Conservation (phyloP, 495 filamentous ascomycete species). For the Aspergillus ostianus region DNA sequence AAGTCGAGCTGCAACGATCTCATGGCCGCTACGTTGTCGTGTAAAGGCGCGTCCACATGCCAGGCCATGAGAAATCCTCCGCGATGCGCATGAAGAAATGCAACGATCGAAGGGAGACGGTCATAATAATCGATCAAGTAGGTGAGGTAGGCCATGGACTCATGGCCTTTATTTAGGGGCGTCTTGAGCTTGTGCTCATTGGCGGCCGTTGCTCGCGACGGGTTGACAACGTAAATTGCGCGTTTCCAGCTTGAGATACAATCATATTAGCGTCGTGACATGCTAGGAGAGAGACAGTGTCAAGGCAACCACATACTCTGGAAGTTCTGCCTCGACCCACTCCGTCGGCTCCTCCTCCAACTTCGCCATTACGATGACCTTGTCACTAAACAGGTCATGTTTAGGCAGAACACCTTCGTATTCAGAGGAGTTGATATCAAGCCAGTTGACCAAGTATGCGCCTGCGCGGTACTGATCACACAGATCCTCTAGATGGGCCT, state of each 20-base stretch:
- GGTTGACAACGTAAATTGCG: slow-evolving; percentile 66
- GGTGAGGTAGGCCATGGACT: slow-evolving; percentile 71
- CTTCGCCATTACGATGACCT: slow-evolving; percentile 59
- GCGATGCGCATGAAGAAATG: slow-evolving; percentile 69
- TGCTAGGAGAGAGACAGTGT: not conserved
- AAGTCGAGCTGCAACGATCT: slow-evolving; percentile 49
- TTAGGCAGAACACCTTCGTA: slow-evolving; percentile 9
- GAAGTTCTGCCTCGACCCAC: slow-evolving; percentile 60
- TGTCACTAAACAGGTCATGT: slow-evolving; percentile 28
- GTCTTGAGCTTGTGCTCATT: slow-evolving; percentile 36
- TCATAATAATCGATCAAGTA: slow-evolving; percentile 74
- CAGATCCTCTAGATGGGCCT: slow-evolving; percentile 37
- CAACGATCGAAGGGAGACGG: slow-evolving; percentile 60
- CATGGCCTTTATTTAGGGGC: slow-evolving; percentile 67
- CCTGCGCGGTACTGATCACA: slow-evolving; percentile 46
- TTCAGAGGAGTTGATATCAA: slow-evolving; percentile 21
- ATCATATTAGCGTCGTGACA: not conserved
- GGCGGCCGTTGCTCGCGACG: slow-evolving; percentile 49
- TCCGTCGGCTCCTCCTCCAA: slow-evolving; percentile 53
- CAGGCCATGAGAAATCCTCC: slow-evolving; percentile 50
- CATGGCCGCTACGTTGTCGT: slow-evolving; percentile 54
- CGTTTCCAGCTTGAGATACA: slow-evolving; percentile 45
- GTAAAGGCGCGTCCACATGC: slow-evolving; percentile 59
- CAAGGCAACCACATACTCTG: slow-evolving; percentile 35
- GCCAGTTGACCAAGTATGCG: slow-evolving; percentile 39